A percentile compares a stretch with the other conserved stretches of the same genome.
phyloP scores from a whole-genome alignment of 2,329 filamentous ascomycete genomes.

The Fusarium succisae region DNA sequence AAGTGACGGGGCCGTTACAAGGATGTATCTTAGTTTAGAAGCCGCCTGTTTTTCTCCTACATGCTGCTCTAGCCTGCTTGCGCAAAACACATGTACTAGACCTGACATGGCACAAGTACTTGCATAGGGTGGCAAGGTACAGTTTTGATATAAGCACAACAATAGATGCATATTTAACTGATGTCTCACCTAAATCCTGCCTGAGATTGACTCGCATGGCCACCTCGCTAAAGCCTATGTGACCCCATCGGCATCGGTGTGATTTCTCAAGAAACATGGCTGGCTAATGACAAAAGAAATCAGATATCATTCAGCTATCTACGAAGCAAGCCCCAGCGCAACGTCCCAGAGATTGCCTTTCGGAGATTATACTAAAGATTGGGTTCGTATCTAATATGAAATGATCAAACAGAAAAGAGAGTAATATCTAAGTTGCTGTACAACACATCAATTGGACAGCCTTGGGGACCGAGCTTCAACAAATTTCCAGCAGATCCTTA shows the following conservation, averaged over 20 bases:
- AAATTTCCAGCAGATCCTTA: background rate
- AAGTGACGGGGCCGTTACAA: too few relatives aligned
- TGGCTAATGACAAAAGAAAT: background rate
- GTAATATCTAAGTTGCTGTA: slow-evolving; percentile 26
- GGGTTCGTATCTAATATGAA: slow-evolving; percentile 24
- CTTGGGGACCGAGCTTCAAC: background rate
- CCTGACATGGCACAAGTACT: background rate
- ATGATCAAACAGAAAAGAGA: slow-evolving; percentile 7
- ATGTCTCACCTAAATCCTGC: slow-evolving; percentile 13
- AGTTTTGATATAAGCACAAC: background rate
- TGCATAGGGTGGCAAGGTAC: background rate
- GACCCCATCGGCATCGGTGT: background rate
- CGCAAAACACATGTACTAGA: background rate
- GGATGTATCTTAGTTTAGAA: background rate
- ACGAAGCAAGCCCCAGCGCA: background rate
- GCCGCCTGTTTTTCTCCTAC: background rate
- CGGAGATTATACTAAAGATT: background rate
- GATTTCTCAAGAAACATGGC: background rate
- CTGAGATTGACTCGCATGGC: background rate
- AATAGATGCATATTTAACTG: background rate
- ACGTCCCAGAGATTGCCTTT: background rate
- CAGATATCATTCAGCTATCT: slow-evolving; percentile 9
- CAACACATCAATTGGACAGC: background rate
- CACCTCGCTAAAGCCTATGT: slow-evolving; percentile 11
- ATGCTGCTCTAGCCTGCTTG: background rate